Evolutionary conservation across 164 flowering plant genomes (phyloP).

Genomic region (Piper betle): DNA sequence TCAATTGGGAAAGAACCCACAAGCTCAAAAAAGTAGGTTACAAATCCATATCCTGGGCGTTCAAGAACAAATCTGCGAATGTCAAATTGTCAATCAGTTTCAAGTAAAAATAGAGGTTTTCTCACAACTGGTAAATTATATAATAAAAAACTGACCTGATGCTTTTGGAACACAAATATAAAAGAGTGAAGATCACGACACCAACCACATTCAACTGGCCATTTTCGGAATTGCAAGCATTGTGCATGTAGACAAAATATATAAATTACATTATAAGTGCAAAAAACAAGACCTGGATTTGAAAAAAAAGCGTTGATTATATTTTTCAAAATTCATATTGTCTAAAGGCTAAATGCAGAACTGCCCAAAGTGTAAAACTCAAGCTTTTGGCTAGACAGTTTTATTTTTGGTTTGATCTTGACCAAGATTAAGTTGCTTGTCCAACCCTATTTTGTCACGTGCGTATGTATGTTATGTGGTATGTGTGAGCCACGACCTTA

Average conservation of each 20-base stretch:
- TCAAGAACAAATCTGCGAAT: slow-evolving; percentile 78
- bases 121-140: neutral
- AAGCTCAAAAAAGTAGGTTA: slow-evolving; percentile 90
- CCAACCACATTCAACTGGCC: slow-evolving; percentile 99
- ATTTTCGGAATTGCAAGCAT: slow-evolving; percentile 50
- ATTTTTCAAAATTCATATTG: too few species aligned
- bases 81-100: slow-evolving; percentile 2
- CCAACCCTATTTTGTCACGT: too few species aligned
- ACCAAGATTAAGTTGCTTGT: too few species aligned
- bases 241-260: slow-evolving; percentile 30
- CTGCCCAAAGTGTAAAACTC: too few species aligned
- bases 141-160: slow-evolving; percentile 40
- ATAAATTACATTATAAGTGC: too few species aligned
- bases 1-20: slow-evolving; percentile 41
- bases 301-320: too few species aligned
- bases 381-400: too few species aligned
- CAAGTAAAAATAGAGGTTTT: neutral
- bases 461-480: too few species aligned
- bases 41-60: slow-evolving; percentile 96
- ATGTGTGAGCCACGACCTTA: too few species aligned
- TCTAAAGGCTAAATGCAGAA: too few species aligned
- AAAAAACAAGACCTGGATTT: too few species aligned
- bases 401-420: too few species aligned
- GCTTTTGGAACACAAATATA: slow-evolving; percentile 82
- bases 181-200: slow-evolving; percentile 89